A percentile compares a stretch with the other conserved stretches of the same genome.
These are phyloP conservation scores for Aspergillus floridensis DNA, from an alignment of 2,329 filamentous ascomycete species.

Conservation along the genomic window DNA sequence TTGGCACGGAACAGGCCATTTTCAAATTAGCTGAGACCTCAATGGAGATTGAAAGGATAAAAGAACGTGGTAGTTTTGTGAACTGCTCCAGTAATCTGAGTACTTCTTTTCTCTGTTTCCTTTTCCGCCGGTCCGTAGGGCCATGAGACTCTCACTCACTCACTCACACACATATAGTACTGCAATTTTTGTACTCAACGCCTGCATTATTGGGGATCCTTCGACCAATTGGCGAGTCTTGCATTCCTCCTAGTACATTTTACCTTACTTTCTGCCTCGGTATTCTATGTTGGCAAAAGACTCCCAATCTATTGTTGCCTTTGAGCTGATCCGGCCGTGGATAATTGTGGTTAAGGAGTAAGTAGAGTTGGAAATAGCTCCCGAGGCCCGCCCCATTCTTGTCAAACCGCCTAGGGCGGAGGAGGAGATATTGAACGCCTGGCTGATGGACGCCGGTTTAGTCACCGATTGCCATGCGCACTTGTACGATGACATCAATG, in stretches of 20 bases:
- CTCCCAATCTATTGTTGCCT: too few species aligned
- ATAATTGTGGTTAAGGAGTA: not conserved
- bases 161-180: not conserved
- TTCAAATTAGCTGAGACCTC: not conserved
- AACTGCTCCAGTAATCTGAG: slow-evolving; percentile 4
- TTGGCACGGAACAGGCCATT: not conserved
- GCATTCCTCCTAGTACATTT: too few species aligned
- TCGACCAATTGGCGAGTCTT: not conserved
- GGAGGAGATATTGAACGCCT: not conserved
- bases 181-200: not conserved
- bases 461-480: not conserved
- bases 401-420: not conserved
- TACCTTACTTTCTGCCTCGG: too few species aligned
- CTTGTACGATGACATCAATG: not conserved
- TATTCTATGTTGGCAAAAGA: too few species aligned
- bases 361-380: not conserved
- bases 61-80: slow-evolving; percentile 13
- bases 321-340: not conserved
- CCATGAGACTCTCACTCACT: not conserved
- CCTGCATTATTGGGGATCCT: slow-evolving; percentile 11
- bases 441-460: too few species aligned
- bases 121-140: not conserved
- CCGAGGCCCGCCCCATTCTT: not conserved
- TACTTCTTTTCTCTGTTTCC: not conserved
- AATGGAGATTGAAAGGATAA: not conserved